Conservation (phyloP, 495 filamentous ascomycete species). For the Margaritispora aquatica region DNA sequence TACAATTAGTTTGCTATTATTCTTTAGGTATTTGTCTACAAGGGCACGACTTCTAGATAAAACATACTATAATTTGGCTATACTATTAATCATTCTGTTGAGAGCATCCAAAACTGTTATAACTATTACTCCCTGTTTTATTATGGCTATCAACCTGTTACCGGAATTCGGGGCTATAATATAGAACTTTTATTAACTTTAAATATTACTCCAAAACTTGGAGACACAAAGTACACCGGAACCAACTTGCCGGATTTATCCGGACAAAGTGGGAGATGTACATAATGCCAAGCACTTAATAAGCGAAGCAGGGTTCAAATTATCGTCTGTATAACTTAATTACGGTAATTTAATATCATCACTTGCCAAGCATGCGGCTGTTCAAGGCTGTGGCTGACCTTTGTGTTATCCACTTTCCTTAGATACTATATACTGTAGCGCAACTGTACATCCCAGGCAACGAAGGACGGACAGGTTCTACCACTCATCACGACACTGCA, state of each 20-base stretch:
- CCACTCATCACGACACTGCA: no score
- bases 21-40: constrained; percentile 14
- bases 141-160: constrained; percentile 8
- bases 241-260: constrained; percentile 17
- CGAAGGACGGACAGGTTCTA: no score
- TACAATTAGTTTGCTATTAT: constrained; percentile 4
- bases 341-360: neutral
- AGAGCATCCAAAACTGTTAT: constrained; percentile 5
- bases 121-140: constrained; percentile 10
- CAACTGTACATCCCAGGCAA: no score
- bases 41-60: constrained; percentile 5
- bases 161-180: constrained; percentile 8
- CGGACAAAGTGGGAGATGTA: constrained; percentile 14
- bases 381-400: no score
- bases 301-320: neutral
- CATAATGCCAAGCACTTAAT: constrained; percentile 6
- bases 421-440: no score
- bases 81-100: constrained; percentile 7
- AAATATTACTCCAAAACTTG: constrained; percentile 8
- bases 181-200: constrained; percentile 8
- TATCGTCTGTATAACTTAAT: neutral
- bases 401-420: no score
- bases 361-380: no score
- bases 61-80: constrained; percentile 11
- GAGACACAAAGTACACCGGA: constrained; percentile 12